phyloP scores from a whole-genome alignment of 352 stramenopile species.

The Phytophthora sp. region DNA sequence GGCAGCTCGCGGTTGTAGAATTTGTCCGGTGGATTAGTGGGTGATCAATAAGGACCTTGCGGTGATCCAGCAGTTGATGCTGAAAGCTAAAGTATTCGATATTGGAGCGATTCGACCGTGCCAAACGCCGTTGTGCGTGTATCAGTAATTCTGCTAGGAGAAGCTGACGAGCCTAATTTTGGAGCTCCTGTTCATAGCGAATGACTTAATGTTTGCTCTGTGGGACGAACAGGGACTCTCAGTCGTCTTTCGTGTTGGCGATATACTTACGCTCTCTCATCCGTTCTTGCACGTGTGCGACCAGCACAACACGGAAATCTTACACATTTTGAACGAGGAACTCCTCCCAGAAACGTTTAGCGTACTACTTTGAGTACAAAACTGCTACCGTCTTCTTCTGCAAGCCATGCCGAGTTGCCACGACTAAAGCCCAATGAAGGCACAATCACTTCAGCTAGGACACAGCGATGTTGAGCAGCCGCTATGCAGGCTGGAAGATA shows the following conservation, averaged over 20 bases:
- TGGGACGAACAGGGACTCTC: constrained; percentile 76
- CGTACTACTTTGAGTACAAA: constrained; percentile 73
- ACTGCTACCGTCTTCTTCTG: constrained; percentile 62
- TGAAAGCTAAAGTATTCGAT: constrained; percentile 60
- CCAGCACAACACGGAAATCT: constrained; percentile 50
- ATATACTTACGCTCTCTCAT: constrained; percentile 63
- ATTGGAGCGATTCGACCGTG: constrained; percentile 73
- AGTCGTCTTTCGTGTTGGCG: constrained; percentile 64
- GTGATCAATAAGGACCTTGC: constrained; percentile 21
- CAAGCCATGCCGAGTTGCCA: constrained; percentile 2
- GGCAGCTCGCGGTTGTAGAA: constrained; percentile 22
- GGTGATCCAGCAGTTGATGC: constrained; percentile 42
- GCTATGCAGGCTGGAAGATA: constrained; percentile 27
- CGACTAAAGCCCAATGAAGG: not conserved
- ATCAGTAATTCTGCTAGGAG: constrained; percentile 68
- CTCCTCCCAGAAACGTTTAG: constrained; percentile 49
- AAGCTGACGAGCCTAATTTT: constrained; percentile 17
- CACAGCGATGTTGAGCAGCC: constrained; percentile 23
- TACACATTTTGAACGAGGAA: constrained; percentile 65
- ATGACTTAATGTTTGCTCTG: constrained; percentile 38
- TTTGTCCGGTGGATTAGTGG: constrained; percentile 34
- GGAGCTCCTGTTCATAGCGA: constrained; percentile 8
- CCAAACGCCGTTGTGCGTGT: constrained; percentile 56
- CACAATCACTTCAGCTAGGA: not conserved
- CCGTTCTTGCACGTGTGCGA: constrained; percentile 66